A percentile compares a stretch with the other conserved stretches of the same genome.
Conservation (phyloP, 805 yeast genomes). For the Wickerhamiella kazuoi region DNA sequence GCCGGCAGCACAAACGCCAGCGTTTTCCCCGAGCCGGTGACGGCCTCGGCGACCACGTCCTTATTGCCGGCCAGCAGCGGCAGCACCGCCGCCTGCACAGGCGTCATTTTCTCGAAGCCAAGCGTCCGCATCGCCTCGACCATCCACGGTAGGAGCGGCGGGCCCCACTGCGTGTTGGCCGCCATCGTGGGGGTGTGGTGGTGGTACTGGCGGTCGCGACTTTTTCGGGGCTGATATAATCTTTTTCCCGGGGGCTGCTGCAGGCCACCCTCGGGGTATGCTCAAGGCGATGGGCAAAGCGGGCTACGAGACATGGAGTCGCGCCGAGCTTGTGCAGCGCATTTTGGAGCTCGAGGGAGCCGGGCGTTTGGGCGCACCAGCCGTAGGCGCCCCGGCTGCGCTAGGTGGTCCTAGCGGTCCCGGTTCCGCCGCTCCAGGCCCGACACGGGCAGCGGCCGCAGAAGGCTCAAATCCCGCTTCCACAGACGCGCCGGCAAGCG, state of each 20-base stretch:
- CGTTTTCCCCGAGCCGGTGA: conserved; percentile 97
- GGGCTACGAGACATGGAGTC: conserved; percentile 32
- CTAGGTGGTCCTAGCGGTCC: not conserved
- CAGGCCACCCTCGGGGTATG: not conserved
- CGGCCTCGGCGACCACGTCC: conserved; percentile 94
- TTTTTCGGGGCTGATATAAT: conserved; percentile 1
- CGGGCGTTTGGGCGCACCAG: too few relatives aligned
- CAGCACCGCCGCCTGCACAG: conserved; percentile 90
- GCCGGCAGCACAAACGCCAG: conserved; percentile 76
- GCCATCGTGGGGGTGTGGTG: not conserved
- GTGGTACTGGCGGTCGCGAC: not conserved
- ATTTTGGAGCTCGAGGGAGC: conserved; percentile 46
- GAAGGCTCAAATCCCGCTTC: not conserved
- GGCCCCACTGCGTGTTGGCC: conserved; percentile 12
- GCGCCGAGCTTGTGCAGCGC: conserved; percentile 40
- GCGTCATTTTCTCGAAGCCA: conserved; percentile 76
- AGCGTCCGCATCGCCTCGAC: conserved; percentile 49
- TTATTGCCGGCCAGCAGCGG: conserved; percentile 71
- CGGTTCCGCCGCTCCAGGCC: too few relatives aligned
- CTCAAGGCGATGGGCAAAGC: conserved; percentile 1
- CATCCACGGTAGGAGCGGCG: conserved; percentile 16
- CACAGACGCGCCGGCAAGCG: too few relatives aligned
- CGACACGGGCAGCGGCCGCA: too few relatives aligned
- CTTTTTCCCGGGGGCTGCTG: not conserved
- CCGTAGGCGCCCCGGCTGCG: too few relatives aligned